These are phyloP conservation scores for Begonia fuchsioides DNA, from an alignment of 306 rosid genomes.

Conservation along the genomic window DNA sequence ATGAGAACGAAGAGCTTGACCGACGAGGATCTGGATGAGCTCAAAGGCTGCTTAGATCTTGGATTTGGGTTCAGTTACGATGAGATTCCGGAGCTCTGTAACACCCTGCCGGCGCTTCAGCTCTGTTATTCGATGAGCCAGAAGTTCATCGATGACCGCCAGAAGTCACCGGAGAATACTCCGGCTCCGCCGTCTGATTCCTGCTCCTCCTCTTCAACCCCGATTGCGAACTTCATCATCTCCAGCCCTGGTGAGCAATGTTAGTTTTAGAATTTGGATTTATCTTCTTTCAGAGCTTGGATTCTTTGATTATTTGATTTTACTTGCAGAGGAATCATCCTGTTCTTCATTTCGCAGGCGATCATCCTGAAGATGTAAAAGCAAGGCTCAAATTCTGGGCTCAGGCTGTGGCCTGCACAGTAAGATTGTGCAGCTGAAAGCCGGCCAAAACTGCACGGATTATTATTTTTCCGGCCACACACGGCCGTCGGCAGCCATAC, in stretches of 20 bases:
- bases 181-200: constrained; percentile 14
- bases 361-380: constrained; percentile 81
- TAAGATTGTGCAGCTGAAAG: constrained; percentile 51
- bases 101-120: constrained; percentile 77
- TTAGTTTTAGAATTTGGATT: too few species aligned
- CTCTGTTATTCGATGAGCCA: constrained; percentile 76
- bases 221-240: constrained; percentile 72
- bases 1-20: constrained; percentile 57
- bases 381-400: constrained; percentile 95
- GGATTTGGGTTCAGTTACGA: constrained; percentile 84
- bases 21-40: constrained; percentile 72
- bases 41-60: constrained; percentile 76
- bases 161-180: constrained; percentile 25
- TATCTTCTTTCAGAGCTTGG: too few species aligned
- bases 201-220: constrained; percentile 23
- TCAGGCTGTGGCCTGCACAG: constrained; percentile 83
- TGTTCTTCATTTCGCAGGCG: constrained; percentile 35
- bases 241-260: constrained; percentile 58
- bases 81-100: constrained; percentile 77
- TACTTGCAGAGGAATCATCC: too few species aligned
- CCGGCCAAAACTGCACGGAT: background rate
- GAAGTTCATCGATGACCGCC: constrained; percentile 42
- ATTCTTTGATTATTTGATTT: too few species aligned
- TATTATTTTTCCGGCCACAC: too few species aligned
- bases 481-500: too few species aligned